A percentile compares a stretch with the other conserved stretches of the same genome.
Evolutionary conservation across 306 rosid genomes (phyloP).

Genomic region (Mimosa bimucronata): DNA sequence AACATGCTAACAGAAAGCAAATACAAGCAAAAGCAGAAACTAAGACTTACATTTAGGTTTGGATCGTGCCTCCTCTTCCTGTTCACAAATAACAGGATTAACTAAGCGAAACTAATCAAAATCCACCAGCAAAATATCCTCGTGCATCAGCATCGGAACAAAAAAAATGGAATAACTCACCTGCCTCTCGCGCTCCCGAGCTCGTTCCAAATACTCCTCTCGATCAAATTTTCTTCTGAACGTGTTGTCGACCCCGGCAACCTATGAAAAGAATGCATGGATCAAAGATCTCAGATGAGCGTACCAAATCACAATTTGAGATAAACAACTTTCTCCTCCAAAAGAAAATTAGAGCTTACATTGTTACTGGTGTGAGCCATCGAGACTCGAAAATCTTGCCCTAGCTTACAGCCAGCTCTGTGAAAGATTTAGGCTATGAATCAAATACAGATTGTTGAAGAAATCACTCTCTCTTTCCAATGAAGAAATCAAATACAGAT

Average conservation of each 20-base stretch:
- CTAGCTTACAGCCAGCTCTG: too few species aligned
- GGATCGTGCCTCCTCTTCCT: conserved; percentile 65
- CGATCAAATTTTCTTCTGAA: conserved; percentile 93
- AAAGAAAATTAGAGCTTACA: conserved; percentile 52
- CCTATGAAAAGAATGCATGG: conserved; percentile 42
- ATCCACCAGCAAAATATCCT: conserved; percentile 9
- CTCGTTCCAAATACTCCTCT: conserved; percentile 90
- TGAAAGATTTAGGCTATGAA: too few species aligned
- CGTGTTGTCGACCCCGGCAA: conserved; percentile 86
- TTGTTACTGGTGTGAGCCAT: conserved; percentile 69
- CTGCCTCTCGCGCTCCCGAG: conserved; percentile 94
- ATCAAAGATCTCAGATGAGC: not conserved
- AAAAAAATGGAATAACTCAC: conserved; percentile 37
- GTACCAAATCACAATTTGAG: not conserved
- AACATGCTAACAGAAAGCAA: not conserved
- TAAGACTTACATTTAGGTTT: conserved; percentile 69
- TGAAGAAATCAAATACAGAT: not conserved
- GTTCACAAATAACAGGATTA: conserved; percentile 33
- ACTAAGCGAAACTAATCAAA: not conserved
- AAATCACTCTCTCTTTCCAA: too few species aligned
- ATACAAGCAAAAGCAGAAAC: not conserved
- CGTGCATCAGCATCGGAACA: conserved; percentile 2
- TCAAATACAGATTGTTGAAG: too few species aligned
- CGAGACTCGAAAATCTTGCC: conserved; percentile 8
- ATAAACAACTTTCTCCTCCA: not conserved